Evolutionary conservation across 2,329 filamentous ascomycete genomes (phyloP), one percentile per base, ranked within the genome.

Genomic region (Aureobasidium subglaciale): DNA sequence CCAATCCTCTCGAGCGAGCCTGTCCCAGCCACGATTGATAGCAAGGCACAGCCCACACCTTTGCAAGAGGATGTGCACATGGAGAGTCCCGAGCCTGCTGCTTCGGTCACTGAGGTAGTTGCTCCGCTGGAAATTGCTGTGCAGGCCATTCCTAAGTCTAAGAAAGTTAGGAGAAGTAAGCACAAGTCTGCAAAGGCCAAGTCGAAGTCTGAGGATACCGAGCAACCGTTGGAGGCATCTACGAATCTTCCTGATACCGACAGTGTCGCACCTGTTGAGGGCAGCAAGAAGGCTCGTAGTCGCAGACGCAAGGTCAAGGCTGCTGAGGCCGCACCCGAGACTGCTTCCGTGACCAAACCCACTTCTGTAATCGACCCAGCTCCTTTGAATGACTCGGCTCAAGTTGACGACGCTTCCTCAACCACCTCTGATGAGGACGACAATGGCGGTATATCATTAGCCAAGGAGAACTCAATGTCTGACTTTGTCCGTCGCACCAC

Each of bases 91-190:
- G 20, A 49, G 13, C 30, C 45, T 16, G 20, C 18, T 9, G 3
- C 29, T 16, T 16, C 18, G 16, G 18, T 22, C 11, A 11, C 32
- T 4, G 16, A 40, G 16, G 15, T n/a, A n/a, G n/a, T 16, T 16
- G 25, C 48, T 29, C 35, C 35, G n/a, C 15, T 5, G 18, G 35
- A 52, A 41, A 32, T 13, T 9, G 16, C 18, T 32, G 34, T 52
- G 25, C 48, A 40, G 24, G 16, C 48, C 22, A 24, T n/a, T 38
- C 25, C 34, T 38, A 52, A 52, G 30, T 10, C 24, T 40, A 52
- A 52, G 48, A 52, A 41, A 18, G 35, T 41, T 41, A 52, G 48
- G 35, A 52, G 48, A 20, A 41, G 48, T 32, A 52, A 15, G 16
- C 24, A 35, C 34, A 52, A 32, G 48, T 40, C 35, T 27, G 35